Percentiles rank a stretch among this genome's conserved stretches.
These are phyloP conservation scores for Penicillium thymicola DNA, from an alignment of 2,329 filamentous ascomycete species.

Conservation along the genomic window DNA sequence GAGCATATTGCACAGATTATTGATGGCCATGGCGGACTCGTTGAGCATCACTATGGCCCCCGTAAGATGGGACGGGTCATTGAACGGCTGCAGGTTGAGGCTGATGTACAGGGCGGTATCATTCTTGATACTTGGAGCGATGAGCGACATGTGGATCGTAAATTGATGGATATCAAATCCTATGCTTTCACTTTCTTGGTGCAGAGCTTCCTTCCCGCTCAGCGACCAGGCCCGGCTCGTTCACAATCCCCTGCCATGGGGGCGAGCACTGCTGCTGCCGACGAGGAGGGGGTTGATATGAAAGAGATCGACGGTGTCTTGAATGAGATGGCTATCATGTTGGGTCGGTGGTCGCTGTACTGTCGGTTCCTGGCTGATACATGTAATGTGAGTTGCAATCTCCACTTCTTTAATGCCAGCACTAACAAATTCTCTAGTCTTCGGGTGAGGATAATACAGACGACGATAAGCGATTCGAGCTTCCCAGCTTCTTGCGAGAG, in stretches of 20 bases:
- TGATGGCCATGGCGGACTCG: slow-evolving; percentile 82
- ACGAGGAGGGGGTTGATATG: slow-evolving; percentile 94
- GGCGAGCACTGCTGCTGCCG: slow-evolving; percentile 51
- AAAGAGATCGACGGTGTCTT: slow-evolving; percentile 88
- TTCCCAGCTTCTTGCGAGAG: slow-evolving; percentile 72
- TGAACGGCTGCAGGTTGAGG: slow-evolving; percentile 87
- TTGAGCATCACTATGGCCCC: slow-evolving; percentile 88
- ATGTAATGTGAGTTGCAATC: slow-evolving; percentile 61
- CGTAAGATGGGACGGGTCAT: slow-evolving; percentile 95
- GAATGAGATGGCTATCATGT: slow-evolving; percentile 86
- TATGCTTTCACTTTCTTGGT: slow-evolving; percentile 97
- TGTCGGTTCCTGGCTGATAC: slow-evolving; percentile 84
- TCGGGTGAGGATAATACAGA: slow-evolving; percentile 50
- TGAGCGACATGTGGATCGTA: slow-evolving; percentile 77
- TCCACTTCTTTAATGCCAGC: background rate
- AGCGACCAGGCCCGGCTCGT: slow-evolving; percentile 65
- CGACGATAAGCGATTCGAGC: slow-evolving; percentile 56
- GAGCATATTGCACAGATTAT: slow-evolving; percentile 98
- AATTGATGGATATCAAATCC: slow-evolving; percentile 90
- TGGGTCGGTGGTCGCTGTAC: slow-evolving; percentile 90
- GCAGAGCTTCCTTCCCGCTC: slow-evolving; percentile 79
- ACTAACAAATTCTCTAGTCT: slow-evolving; percentile 12
- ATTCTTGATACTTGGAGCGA: slow-evolving; percentile 95
- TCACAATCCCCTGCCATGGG: slow-evolving; percentile 72
- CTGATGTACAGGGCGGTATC: slow-evolving; percentile 93